Evolutionary conservation across 129 eudicot species (phyloP).

Genomic region (Silybum marianum): DNA sequence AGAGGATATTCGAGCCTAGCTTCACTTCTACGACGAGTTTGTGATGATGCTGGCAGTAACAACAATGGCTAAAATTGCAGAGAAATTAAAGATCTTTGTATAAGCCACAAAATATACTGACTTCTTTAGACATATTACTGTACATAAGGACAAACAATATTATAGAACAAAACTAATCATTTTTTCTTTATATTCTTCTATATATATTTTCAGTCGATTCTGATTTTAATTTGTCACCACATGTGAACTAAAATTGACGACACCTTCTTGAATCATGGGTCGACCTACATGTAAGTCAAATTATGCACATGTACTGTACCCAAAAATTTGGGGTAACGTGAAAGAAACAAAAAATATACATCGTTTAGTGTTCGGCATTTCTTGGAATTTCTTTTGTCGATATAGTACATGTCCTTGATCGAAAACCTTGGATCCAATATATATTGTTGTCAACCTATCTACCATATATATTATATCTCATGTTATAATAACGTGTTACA

Average conservation of each 20-base stretch:
- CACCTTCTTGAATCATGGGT: not conserved
- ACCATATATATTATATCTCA: not conserved
- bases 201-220: not conserved
- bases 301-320: not conserved
- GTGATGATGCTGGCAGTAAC: not conserved
- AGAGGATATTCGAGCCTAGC: slow-evolving; percentile 58
- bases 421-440: not conserved
- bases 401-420: not conserved
- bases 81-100: slow-evolving; percentile 9
- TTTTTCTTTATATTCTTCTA: slow-evolving; percentile 5
- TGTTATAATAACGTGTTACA: not conserved
- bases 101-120: slow-evolving; percentile 15
- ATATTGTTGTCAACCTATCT: not conserved
- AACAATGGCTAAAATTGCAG: not conserved
- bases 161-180: slow-evolving; percentile 22
- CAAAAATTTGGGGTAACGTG: not conserved
- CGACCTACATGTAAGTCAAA: not conserved
- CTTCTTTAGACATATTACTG: slow-evolving; percentile 13
- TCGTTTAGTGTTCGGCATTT: not conserved
- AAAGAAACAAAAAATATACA: not conserved
- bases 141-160: slow-evolving; percentile 27
- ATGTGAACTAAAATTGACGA: not conserved
- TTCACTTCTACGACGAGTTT: slow-evolving; percentile 34
- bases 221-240: not conserved
- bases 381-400: not conserved